Percentiles rank a stretch among this genome's conserved stretches.
These are phyloP conservation scores for Syzygium jambos DNA, from an alignment of 345 rosid genomes.

Conservation along the genomic window DNA sequence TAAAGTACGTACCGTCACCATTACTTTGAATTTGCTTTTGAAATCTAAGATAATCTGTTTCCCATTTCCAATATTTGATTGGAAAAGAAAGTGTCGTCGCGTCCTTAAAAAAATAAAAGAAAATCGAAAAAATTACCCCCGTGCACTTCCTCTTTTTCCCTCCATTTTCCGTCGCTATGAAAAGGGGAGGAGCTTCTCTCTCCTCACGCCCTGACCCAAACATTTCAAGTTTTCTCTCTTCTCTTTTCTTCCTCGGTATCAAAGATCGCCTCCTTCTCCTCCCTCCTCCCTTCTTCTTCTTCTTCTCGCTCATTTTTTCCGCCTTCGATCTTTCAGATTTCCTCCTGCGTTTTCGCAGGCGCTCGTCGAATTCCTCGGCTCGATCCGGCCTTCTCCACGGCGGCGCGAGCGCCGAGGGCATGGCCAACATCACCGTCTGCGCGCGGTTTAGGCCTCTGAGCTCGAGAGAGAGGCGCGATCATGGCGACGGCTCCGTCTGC, in stretches of 20 bases:
- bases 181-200: neutral
- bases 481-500: slow-evolving; percentile 30
- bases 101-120: neutral
- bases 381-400: neutral
- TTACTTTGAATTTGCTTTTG: no score
- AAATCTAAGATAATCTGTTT: no score
- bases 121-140: neutral
- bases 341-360: neutral
- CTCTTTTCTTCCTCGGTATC: neutral
- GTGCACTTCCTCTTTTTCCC: neutral
- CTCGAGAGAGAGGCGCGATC: slow-evolving; percentile 48
- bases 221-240: neutral
- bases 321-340: neutral
- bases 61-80: neutral
- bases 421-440: slow-evolving; percentile 67
- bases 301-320: neutral
- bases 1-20: no score
- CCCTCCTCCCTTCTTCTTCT: no score
- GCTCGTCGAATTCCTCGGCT: neutral
- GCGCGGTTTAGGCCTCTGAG: slow-evolving; percentile 76
- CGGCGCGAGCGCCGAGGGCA: neutral
- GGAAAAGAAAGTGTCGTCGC: neutral
- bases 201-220: neutral
- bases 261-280: no score
- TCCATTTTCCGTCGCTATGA: neutral